Evolutionary conservation across 441 rosid genomes (phyloP), one percentile per base, ranked within the genome.

Genomic region (Mallotus repandus): DNA sequence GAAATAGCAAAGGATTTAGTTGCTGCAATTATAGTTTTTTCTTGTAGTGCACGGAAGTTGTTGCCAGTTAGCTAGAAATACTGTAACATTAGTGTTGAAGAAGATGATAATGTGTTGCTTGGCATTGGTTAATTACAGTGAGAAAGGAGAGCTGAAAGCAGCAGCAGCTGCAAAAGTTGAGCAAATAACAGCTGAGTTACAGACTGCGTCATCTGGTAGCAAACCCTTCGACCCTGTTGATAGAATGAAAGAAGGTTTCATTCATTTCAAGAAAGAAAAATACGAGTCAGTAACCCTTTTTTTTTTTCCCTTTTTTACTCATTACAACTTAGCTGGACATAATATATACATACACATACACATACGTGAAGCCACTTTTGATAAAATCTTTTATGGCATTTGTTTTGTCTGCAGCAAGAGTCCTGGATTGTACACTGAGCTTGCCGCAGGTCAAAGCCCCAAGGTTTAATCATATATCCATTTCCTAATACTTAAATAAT

Each of bases 371-470:
- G 41, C 41, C 15, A 18, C 6, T 3, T 45, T 21, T 45, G 21
- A 9, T 46, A 9, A 12, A 8, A 11, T 54, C 29, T 59, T 7
- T 57, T 35, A 46, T 59, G 15, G 7, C 43, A 45, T 50, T 54
- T 35, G 2, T 35, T 35, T 25, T 2, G 67, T 43, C 66, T 74
- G 74, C 88, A 96, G 99, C 21, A 84, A 84, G 78, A 88, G 84
- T 68, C 97, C 97, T 13, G 89, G 80, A 68, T 77, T 96, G 82
- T 84, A 83, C 50, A 74, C 74, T 74, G 97, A 93, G 71, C 97
- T 96, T 52, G 85, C 98, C 77, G 86, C 87, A 81, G 99, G 99
- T 69, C 99, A 96, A 77, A 85, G 92, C 84, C 99, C 99, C 38
- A 90, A 89, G 92, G 98, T 93, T 76, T 35, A 35, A 35, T 35